phyloP scores from a whole-genome alignment of 495 filamentous ascomycete genomes.

The Daldinia vernicosa region DNA sequence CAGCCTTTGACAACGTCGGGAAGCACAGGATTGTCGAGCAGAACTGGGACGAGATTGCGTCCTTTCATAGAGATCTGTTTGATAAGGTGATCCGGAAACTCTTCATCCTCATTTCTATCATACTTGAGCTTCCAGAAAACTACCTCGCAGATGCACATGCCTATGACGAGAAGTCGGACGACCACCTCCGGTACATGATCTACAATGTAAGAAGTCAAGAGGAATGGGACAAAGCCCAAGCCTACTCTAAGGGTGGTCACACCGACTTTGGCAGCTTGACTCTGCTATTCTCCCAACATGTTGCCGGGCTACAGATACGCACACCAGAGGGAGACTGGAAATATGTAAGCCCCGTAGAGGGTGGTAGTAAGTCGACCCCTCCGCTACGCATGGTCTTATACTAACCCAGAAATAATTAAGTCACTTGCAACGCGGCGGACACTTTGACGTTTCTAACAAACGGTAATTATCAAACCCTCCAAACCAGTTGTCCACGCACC shows the following conservation, averaged over 20 bases:
- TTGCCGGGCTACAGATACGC: slow-evolving; percentile 58
- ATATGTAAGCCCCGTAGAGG: slow-evolving; percentile 57
- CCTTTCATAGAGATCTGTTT: slow-evolving; percentile 36
- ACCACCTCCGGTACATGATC: slow-evolving; percentile 62
- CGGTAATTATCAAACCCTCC: slow-evolving; percentile 9
- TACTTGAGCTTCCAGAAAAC: slow-evolving; percentile 58
- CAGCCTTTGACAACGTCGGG: slow-evolving; percentile 47
- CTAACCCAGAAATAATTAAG: slow-evolving; percentile 29
- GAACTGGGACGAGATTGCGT: slow-evolving; percentile 41
- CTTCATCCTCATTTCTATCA: slow-evolving; percentile 59
- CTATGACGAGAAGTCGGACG: slow-evolving; percentile 56
- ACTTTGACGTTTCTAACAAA: slow-evolving; percentile 57
- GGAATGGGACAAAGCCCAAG: slow-evolving; percentile 37
- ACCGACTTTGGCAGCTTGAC: slow-evolving; percentile 64
- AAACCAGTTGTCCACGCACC: background rate
- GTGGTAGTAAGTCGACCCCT: slow-evolving; percentile 43
- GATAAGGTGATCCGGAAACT: slow-evolving; percentile 51
- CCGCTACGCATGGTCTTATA: background rate
- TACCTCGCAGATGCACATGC: slow-evolving; percentile 57
- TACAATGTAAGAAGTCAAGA: slow-evolving; percentile 52
- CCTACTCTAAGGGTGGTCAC: slow-evolving; percentile 47
- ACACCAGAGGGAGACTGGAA: slow-evolving; percentile 59
- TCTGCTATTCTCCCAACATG: slow-evolving; percentile 60
- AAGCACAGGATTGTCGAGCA: slow-evolving; percentile 44
- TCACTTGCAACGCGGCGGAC: slow-evolving; percentile 61